Percentiles rank a stretch among this genome's conserved stretches.
phyloP scores from a whole-genome alignment of 108 stramenopile genomes.

The Nannochloropsis oceanica region DNA sequence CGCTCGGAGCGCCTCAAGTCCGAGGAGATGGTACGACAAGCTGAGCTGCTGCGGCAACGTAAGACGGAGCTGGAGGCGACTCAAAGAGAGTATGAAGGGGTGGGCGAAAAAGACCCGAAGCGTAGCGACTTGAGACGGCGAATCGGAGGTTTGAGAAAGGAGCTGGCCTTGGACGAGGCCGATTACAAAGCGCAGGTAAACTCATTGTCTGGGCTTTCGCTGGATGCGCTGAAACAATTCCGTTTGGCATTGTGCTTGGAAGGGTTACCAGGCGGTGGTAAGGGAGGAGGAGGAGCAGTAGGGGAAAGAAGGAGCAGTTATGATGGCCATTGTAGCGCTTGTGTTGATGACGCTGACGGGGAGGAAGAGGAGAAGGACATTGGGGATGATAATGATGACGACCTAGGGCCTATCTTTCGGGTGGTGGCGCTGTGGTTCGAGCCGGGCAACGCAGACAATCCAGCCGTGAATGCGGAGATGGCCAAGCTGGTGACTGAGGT shows the following conservation, averaged over 20 bases:
- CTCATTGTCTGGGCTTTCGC: neutral
- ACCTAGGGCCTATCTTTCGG: conserved; percentile 7
- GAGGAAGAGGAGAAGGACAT: neutral
- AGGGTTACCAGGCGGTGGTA: neutral
- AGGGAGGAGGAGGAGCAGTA: neutral
- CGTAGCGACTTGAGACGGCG: neutral
- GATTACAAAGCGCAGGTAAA: neutral
- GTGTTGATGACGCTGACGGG: neutral
- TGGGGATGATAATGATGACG: conserved; percentile 1
- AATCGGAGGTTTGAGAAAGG: neutral
- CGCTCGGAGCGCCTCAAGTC: conserved; percentile 9
- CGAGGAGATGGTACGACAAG: conserved; percentile 3
- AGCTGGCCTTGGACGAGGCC: neutral
- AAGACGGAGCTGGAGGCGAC: conserved; percentile 6
- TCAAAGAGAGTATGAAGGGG: neutral
- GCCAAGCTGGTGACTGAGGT: neutral
- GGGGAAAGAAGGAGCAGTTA: neutral
- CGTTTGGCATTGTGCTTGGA: neutral
- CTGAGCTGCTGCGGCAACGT: neutral
- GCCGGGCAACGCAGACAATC: neutral
- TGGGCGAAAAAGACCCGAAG: neutral
- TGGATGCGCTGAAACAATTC: neutral
- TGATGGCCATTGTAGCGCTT: neutral
- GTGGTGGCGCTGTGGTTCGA: conserved; percentile 23
- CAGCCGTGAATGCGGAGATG: conserved; percentile 2